phyloP scores from a whole-genome alignment of 129 eudicot species.

The Smallanthus sonchifolius region DNA sequence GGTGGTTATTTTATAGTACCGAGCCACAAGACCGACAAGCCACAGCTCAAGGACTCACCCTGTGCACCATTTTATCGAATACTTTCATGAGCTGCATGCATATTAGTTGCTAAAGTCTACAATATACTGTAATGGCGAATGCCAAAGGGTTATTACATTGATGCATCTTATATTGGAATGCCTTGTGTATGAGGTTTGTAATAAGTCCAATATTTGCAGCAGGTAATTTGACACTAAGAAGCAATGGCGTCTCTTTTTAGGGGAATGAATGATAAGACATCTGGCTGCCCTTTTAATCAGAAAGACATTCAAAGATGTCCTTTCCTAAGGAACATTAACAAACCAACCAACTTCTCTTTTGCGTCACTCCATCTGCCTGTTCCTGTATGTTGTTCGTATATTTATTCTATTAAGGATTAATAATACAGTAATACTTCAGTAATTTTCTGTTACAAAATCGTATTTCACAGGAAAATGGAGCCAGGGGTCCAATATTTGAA shows the following conservation, averaged over 20 bases:
- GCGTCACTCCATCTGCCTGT: conserved; percentile 39
- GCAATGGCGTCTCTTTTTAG: conserved; percentile 47
- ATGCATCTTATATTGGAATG: neutral
- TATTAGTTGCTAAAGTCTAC: neutral
- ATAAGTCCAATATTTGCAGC: conserved; percentile 5
- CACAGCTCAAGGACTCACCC: neutral
- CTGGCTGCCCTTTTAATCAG: conserved; percentile 43
- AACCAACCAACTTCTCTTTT: conserved; percentile 59
- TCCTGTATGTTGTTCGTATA: conserved; percentile 41
- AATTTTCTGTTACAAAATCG: neutral
- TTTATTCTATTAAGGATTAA: neutral
- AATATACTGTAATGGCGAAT: neutral
- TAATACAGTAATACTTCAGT: neutral
- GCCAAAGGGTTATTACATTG: neutral
- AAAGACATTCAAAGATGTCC: conserved; percentile 63
- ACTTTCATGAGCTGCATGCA: neutral
- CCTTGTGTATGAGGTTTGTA: neutral
- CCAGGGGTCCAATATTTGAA: conserved; percentile 84
- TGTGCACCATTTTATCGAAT: neutral
- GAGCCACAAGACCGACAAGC: neutral
- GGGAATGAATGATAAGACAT: conserved; percentile 34
- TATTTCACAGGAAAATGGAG: conserved; percentile 41
- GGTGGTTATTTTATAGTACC: neutral
- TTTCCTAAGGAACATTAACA: conserved; percentile 63
- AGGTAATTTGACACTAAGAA: conserved; percentile 28